Evolutionary conservation across 2,329 filamentous ascomycete genomes (phyloP), one percentile per base, ranked within the genome.

Genomic region (Fusarium begoniae): DNA sequence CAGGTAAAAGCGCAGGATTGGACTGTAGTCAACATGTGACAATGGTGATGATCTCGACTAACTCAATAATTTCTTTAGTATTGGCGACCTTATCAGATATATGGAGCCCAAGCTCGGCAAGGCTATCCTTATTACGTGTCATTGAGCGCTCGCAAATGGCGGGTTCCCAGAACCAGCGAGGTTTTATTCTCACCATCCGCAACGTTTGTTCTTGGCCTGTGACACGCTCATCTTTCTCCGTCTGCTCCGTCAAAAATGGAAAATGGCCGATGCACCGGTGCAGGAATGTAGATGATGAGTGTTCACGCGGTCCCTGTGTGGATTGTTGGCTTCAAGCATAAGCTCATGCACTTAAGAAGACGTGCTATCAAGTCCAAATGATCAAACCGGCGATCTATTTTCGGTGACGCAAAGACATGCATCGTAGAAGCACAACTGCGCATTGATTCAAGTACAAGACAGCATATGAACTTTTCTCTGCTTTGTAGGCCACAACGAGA

Each of bases 321-420:
- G 1, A 14, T 9, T 14, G 9, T 14, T 5, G 24, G 24, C 18
- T 10, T 1, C 0, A 26, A 18, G 20, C 24, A 20, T 1, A 18
- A 20, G 43, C 17, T 26, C 11, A 45, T 45, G 10, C 4, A 45
- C 24, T 13, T 26, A 20, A 0, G 17, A 32, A 32, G 26, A 14
- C 13, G 8, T n/a, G 11, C 22, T 32, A 22, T 32, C 6, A n/a
- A 15, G 14, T 8, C 6, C 1, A 32, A 50, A 17, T 3, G 26
- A 17, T 32, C 28, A 32, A 11, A 50, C 26, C 28, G n/a, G 28
- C 28, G 14, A 17, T 50, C 14, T 32, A 3, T 6, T 14, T 14
- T 32, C 14, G 20, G 13, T 17, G 4, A 32, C 13, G 14, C 13
- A 50, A 32, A 5, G 8, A 11, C 1, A 12, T n/a, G 9, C 20